Conservation (phyloP, 441 rosid species). For the Aleurites moluccanus region DNA sequence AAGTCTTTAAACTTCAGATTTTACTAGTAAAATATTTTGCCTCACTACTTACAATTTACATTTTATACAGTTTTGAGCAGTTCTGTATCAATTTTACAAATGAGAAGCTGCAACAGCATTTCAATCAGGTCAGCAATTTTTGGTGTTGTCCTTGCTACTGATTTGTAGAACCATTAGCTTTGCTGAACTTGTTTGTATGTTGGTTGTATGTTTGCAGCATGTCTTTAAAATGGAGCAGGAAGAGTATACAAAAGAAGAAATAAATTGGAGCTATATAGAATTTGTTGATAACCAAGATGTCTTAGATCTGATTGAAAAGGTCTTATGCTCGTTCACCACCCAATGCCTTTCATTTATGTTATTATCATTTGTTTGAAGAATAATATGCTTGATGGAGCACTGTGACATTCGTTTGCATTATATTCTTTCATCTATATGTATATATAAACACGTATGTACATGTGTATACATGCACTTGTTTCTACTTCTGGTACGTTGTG, state of each 20-base stretch:
- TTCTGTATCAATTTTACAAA: constrained; percentile 99
- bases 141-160: not conserved
- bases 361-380: constrained; percentile 9
- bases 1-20: constrained; percentile 18
- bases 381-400: constrained; percentile 15
- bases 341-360: constrained; percentile 1
- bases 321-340: constrained; percentile 11
- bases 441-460: no score
- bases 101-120: constrained; percentile 99
- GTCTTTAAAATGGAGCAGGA: constrained; percentile 99
- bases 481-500: constrained; percentile 18
- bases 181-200: constrained; percentile 24
- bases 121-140: constrained; percentile 72
- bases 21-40: not conserved
- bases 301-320: constrained; percentile 98
- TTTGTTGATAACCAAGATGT: constrained; percentile 99
- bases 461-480: not conserved
- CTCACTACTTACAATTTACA: constrained; percentile 22
- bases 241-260: constrained; percentile 98
- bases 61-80: constrained; percentile 81
- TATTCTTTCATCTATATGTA: not conserved
- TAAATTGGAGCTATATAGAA: constrained; percentile 99
- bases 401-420: not conserved
- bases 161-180: constrained; percentile 5
- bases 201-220: constrained; percentile 60